phyloP scores from a whole-genome alignment of 805 yeast species.

The Wilhelminamyces savonicus region DNA sequence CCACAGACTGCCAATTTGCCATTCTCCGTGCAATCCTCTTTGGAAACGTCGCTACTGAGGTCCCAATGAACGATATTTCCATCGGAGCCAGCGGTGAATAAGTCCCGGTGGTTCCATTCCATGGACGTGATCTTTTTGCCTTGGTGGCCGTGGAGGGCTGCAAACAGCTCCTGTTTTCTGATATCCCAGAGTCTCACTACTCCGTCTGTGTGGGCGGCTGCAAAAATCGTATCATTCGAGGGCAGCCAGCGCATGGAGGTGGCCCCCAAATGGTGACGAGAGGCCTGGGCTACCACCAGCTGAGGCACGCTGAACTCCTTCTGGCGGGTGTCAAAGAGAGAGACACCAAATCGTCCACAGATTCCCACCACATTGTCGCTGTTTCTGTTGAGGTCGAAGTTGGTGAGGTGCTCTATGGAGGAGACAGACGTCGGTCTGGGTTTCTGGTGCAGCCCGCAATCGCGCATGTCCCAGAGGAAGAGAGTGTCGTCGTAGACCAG shows the following conservation, averaged over 20 bases:
- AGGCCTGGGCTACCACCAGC: constrained; percentile 4
- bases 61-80: constrained; percentile 70
- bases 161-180: constrained; percentile 50
- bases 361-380: constrained; percentile 52
- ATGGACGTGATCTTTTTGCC: constrained; percentile 45
- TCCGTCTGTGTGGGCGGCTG: constrained; percentile 56
- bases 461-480: constrained; percentile 71
- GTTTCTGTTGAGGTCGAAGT: constrained; percentile 44
- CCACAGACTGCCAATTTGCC: constrained; percentile 26
- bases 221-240: constrained; percentile 51
- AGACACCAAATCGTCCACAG: constrained; percentile 68
- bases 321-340: constrained; percentile 64
- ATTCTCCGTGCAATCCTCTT: too few species aligned
- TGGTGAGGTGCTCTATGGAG: constrained; percentile 42
- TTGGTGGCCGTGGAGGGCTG: constrained; percentile 49
- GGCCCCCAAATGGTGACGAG: constrained; percentile 21
- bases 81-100: constrained; percentile 57
- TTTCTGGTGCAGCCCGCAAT: constrained; percentile 34
- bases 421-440: constrained; percentile 51
- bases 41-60: constrained; percentile 27
- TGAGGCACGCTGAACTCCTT: constrained; percentile 32
- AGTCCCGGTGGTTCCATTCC: constrained; percentile 52
- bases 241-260: constrained; percentile 59
- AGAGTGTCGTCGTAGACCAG: constrained; percentile 63
- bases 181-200: constrained; percentile 71